Conservation (phyloP, 2,329 filamentous ascomycete genomes). For the Seiridium unicorne region DNA sequence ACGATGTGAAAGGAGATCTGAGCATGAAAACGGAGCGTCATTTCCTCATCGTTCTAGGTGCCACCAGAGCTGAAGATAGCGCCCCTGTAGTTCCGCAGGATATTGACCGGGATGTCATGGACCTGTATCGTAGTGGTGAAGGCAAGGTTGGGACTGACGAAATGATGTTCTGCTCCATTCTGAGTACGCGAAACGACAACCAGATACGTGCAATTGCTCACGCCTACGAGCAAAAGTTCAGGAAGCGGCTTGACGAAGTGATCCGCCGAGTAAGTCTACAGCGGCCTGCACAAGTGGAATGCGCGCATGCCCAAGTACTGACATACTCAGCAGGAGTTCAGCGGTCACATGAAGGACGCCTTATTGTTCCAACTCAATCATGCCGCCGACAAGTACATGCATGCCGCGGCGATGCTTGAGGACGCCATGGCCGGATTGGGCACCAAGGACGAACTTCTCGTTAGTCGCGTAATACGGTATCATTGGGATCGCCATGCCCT, state of each 20-base stretch:
- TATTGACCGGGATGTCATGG: slow-evolving; percentile 72
- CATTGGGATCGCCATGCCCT: slow-evolving; percentile 82
- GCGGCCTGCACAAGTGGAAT: too few relatives aligned
- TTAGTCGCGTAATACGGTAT: slow-evolving; percentile 72
- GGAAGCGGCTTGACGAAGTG: slow-evolving; percentile 66
- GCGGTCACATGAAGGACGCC: slow-evolving; percentile 87
- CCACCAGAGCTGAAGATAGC: slow-evolving; percentile 74
- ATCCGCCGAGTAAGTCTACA: slow-evolving; percentile 60
- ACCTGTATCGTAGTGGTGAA: slow-evolving; percentile 75
- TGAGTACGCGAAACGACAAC: slow-evolving; percentile 73
- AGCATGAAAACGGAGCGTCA: slow-evolving; percentile 83
- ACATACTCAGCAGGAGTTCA: slow-evolving; percentile 61
- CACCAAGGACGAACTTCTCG: slow-evolving; percentile 80
- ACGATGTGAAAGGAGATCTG: slow-evolving; percentile 73
- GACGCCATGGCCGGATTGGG: slow-evolving; percentile 83
- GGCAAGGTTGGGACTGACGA: slow-evolving; percentile 72
- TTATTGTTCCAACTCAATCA: slow-evolving; percentile 76
- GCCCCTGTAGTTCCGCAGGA: slow-evolving; percentile 70
- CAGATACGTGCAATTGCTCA: slow-evolving; percentile 81
- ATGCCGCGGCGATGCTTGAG: slow-evolving; percentile 81
- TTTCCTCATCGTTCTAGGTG: slow-evolving; percentile 78
- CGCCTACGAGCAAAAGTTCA: slow-evolving; percentile 72
- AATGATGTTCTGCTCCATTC: slow-evolving; percentile 73
- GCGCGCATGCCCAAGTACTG: neutral
- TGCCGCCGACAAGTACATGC: slow-evolving; percentile 77